These are phyloP conservation scores for Phytophthora podocarpi DNA, from an alignment of 352 stramenopile species.

Conservation along the genomic window DNA sequence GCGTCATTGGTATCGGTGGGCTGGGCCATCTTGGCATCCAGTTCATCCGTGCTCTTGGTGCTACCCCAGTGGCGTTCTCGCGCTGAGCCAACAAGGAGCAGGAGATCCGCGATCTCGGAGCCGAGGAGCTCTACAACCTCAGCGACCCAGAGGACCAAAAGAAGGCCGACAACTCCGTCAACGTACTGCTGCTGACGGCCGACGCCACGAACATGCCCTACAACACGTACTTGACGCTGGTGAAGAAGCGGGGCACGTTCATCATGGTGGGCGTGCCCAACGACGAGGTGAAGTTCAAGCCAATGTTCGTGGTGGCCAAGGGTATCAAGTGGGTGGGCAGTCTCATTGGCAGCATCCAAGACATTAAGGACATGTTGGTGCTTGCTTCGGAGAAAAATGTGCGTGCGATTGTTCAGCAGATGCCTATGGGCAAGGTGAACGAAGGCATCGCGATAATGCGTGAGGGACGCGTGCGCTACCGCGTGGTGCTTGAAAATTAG, in stretches of 20 bases:
- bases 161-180: conserved; percentile 35
- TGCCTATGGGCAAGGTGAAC: too few relatives aligned
- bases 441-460: too few relatives aligned
- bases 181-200: conserved; percentile 79
- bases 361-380: too few relatives aligned
- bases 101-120: conserved; percentile 57
- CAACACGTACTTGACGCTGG: too few relatives aligned
- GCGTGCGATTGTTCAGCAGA: too few relatives aligned
- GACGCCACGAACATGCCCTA: conserved; percentile 58
- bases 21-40: conserved; percentile 88
- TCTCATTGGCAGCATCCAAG: conserved; percentile 74
- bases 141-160: conserved; percentile 42
- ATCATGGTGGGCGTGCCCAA: conserved; percentile 74
- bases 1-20: conserved; percentile 80
- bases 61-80: conserved; percentile 60
- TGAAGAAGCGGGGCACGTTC: conserved; percentile 57
- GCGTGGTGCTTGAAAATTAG: too few relatives aligned
- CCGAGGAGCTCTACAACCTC: conserved; percentile 61
- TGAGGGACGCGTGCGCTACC: too few relatives aligned
- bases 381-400: too few relatives aligned
- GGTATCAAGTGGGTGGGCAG: conserved; percentile 61
- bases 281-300: conserved; percentile 60
- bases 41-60: conserved; percentile 70
- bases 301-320: conserved; percentile 49
- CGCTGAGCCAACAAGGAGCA: conserved; percentile 63